A percentile compares a stretch with the other conserved stretches of the same genome.
These are phyloP conservation scores for Podila verticillata DNA, from an alignment of 192 early-diverging fungal genomes.

Conservation along the genomic window DNA sequence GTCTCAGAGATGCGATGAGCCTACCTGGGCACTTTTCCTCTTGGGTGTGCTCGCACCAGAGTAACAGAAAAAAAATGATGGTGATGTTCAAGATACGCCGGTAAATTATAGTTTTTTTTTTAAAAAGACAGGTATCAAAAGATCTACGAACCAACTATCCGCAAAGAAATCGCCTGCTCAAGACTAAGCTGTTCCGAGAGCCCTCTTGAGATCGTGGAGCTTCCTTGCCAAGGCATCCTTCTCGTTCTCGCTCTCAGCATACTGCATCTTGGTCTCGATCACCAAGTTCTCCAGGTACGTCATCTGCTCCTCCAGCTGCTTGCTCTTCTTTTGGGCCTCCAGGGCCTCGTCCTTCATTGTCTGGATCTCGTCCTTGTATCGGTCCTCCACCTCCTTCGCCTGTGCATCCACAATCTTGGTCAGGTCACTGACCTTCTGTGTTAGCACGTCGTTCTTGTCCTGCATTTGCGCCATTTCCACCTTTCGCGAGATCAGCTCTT, in stretches of 20 bases:
- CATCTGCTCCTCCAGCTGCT: constrained; percentile 69
- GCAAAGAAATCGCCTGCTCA: too few relatives aligned
- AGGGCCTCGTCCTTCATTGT: constrained; percentile 84
- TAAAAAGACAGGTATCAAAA: neutral
- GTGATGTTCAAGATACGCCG: too few relatives aligned
- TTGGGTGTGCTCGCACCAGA: too few relatives aligned
- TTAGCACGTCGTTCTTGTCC: constrained; percentile 65
- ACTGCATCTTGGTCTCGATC: constrained; percentile 79
- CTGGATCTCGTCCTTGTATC: constrained; percentile 79
- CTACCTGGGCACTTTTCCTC: too few relatives aligned
- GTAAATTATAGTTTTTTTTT: neutral
- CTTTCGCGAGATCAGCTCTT: constrained; percentile 67
- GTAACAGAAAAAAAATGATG: too few relatives aligned
- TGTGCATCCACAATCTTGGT: constrained; percentile 64
- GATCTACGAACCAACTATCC: too few relatives aligned
- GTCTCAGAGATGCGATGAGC: too few relatives aligned
- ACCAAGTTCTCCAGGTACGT: constrained; percentile 77
- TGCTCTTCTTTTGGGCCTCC: constrained; percentile 73
- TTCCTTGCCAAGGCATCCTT: constrained; percentile 73
- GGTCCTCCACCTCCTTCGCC: constrained; percentile 70
- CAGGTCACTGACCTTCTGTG: constrained; percentile 67
- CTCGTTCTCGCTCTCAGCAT: constrained; percentile 89
- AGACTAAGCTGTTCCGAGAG: constrained; percentile 56
- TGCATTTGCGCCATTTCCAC: constrained; percentile 64
- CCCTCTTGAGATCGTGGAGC: constrained; percentile 71